Conservation (phyloP, 2,329 filamentous ascomycete species). For the Nemania sp. region DNA sequence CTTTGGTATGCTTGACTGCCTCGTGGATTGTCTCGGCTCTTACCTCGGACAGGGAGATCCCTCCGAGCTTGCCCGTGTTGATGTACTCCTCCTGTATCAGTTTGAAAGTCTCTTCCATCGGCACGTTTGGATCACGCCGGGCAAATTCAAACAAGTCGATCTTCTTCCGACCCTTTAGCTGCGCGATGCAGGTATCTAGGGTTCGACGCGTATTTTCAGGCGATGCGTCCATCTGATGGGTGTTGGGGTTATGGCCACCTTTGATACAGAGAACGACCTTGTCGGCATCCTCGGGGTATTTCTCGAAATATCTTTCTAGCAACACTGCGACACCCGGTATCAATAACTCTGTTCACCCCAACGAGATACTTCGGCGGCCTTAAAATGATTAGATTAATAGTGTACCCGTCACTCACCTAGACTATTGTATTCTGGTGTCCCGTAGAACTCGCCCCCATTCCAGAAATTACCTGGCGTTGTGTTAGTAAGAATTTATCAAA, state of each 20-base stretch:
- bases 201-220: conserved; percentile 61
- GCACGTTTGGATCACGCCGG: conserved; percentile 59
- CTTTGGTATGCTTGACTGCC: conserved; percentile 50
- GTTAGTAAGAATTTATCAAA: neutral
- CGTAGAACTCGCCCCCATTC: conserved; percentile 70
- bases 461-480: conserved; percentile 55
- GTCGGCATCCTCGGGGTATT: conserved; percentile 66
- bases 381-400: neutral
- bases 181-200: conserved; percentile 61
- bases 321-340: conserved; percentile 51
- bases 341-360: neutral
- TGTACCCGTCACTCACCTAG: conserved; percentile 46
- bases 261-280: conserved; percentile 69
- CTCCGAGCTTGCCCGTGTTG: conserved; percentile 55
- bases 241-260: conserved; percentile 56
- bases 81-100: conserved; percentile 53
- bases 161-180: conserved; percentile 59
- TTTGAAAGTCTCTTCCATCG: conserved; percentile 53
- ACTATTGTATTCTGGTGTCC: conserved; percentile 62
- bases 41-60: conserved; percentile 56
- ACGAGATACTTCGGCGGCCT: too few relatives aligned
- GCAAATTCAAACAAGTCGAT: conserved; percentile 67
- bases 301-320: conserved; percentile 66
- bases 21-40: conserved; percentile 55
- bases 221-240: conserved; percentile 57